A percentile compares a stretch with the other conserved stretches of the same genome.
Evolutionary conservation across 108 stramenopile species (phyloP).

Genomic region (Stephanodiscus triporus): DNA sequence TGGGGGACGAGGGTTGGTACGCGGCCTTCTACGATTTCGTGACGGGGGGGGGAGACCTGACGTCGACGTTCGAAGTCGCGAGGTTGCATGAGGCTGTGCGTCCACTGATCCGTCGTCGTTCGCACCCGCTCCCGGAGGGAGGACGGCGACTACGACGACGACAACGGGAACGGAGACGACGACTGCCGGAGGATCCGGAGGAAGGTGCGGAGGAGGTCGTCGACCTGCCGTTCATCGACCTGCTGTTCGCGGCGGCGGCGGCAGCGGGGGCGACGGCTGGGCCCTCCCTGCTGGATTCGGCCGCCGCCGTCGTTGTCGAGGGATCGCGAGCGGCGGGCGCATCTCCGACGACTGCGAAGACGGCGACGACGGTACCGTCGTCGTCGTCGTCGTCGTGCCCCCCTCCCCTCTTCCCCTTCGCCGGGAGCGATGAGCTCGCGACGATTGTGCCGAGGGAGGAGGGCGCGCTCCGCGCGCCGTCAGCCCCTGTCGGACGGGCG

Average conservation of each 20-base stretch:
- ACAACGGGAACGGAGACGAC: too few species aligned
- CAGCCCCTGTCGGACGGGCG: constrained; percentile 25
- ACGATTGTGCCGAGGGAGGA: neutral
- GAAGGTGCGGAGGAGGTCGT: neutral
- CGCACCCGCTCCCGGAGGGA: neutral
- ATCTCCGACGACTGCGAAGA: neutral
- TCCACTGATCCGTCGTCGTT: neutral
- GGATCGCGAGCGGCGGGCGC: too few species aligned
- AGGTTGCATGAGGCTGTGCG: neutral
- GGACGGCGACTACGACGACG: neutral
- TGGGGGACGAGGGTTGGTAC: neutral
- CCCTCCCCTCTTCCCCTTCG: constrained; percentile 29
- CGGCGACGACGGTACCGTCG: neutral
- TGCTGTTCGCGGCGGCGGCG: constrained; percentile 12
- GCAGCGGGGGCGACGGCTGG: neutral
- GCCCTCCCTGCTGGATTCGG: neutral
- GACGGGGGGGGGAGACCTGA: neutral
- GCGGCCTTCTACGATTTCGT: constrained; percentile 7
- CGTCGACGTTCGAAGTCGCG: neutral
- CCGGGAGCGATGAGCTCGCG: constrained; percentile 28
- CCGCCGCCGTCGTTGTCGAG: neutral
- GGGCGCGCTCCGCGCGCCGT: neutral
- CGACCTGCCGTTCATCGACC: neutral
- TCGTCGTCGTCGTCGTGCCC: too few species aligned
- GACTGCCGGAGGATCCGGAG: too few species aligned